These are phyloP conservation scores for Phragmites australis DNA, from an alignment of 176 grass and related monocot genomes.

Conservation along the genomic window DNA sequence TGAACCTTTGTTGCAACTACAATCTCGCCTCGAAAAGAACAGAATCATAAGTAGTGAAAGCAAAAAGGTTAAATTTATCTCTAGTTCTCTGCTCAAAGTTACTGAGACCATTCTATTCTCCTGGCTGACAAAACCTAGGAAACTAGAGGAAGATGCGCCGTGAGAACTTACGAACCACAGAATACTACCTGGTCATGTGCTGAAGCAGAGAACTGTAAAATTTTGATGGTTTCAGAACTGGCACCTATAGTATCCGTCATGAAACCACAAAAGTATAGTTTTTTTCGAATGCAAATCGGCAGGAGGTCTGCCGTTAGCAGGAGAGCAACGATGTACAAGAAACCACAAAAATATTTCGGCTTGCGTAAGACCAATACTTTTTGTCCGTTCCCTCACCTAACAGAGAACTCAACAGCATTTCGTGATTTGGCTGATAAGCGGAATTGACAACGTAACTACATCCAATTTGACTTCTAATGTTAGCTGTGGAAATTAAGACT, in stretches of 20 bases:
- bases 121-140: conserved; percentile 38
- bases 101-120: conserved; percentile 26
- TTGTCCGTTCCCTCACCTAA: neutral
- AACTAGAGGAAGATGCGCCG: neutral
- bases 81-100: neutral
- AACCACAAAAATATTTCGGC: neutral
- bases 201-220: neutral
- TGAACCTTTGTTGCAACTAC: conserved; percentile 14
- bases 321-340: too few relatives aligned
- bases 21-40: conserved; percentile 25
- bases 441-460: neutral
- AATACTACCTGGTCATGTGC: neutral
- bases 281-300: too few relatives aligned
- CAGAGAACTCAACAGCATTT: conserved; percentile 16
- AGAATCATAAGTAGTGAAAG: neutral
- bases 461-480: conserved; percentile 10
- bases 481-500: neutral
- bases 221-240: neutral
- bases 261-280: neutral
- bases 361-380: neutral
- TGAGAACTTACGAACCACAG: conserved; percentile 6
- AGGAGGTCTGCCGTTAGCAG: too few relatives aligned
- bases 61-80: conserved; percentile 24
- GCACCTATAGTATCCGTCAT: conserved; percentile 1
- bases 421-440: neutral